Percentiles rank a stretch among this genome's conserved stretches.
phyloP scores from a whole-genome alignment of 2,329 filamentous ascomycete genomes.

The Penicillium sp. region DNA sequence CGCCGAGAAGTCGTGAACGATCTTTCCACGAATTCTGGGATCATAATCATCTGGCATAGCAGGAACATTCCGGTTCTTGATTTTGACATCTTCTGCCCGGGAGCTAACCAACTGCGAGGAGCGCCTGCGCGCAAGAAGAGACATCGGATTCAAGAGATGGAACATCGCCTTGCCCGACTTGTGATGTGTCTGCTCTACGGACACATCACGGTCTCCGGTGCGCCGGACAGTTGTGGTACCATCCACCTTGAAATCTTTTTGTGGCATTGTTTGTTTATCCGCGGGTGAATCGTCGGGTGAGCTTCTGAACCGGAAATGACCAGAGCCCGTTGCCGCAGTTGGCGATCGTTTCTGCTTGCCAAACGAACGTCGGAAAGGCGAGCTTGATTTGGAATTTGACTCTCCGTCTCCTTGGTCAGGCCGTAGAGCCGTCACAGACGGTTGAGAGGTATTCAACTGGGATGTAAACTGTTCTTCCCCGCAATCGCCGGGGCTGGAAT shows the following conservation, averaged over 20 bases:
- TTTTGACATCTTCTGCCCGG: constrained; percentile 53
- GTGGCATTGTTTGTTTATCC: constrained; percentile 24
- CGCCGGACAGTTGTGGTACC: constrained; percentile 22
- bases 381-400: constrained; percentile 32
- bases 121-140: constrained; percentile 57
- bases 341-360: constrained; percentile 36
- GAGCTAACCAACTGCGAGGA: constrained; percentile 53
- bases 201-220: constrained; percentile 29
- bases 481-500: constrained; percentile 35
- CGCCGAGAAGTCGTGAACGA: constrained; percentile 65
- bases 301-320: constrained; percentile 31
- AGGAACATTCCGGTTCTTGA: constrained; percentile 51
- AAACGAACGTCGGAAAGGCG: constrained; percentile 39
- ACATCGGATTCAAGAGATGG: constrained; percentile 62
- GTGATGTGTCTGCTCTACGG: constrained; percentile 31
- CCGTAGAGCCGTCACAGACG: constrained; percentile 21
- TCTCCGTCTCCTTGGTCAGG: constrained; percentile 31
- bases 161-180: constrained; percentile 51
- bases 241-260: constrained; percentile 31
- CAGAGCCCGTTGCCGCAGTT: constrained; percentile 26
- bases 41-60: constrained; percentile 62
- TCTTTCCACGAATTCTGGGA: constrained; percentile 61
- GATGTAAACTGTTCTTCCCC: constrained; percentile 25
- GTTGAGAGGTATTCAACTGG: constrained; percentile 31
- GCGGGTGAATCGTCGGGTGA: constrained; percentile 30